Percentiles rank a stretch among this genome's conserved stretches.
Conservation (phyloP, 2,329 filamentous ascomycete species). For the Colletotrichum tropicicola region DNA sequence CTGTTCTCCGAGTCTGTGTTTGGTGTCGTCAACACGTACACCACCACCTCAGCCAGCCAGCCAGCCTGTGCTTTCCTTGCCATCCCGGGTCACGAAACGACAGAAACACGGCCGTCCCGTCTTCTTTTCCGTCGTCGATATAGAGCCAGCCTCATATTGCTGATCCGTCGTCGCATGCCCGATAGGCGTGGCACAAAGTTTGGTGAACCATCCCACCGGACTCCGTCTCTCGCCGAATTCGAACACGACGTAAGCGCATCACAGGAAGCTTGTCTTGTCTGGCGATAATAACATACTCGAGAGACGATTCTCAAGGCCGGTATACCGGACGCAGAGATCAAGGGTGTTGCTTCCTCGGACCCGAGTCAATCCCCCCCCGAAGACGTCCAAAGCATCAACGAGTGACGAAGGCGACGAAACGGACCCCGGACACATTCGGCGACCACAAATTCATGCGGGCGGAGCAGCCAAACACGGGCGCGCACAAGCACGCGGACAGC, state of each 20-base stretch:
- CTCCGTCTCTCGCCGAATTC: background rate
- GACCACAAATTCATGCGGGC: background rate
- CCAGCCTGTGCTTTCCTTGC: slow-evolving; percentile 10
- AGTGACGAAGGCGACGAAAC: slow-evolving; percentile 5
- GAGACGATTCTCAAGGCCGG: no score
- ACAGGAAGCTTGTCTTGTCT: no score
- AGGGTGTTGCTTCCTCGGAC: background rate
- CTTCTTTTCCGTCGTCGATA: background rate
- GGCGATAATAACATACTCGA: no score
- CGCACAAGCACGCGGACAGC: background rate
- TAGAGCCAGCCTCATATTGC: background rate
- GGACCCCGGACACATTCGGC: background rate
- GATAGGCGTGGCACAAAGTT: background rate
- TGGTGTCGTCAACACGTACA: background rate
- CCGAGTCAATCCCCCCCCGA: background rate
- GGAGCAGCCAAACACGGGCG: background rate
- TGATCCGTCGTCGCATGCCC: background rate
- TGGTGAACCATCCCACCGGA: background rate
- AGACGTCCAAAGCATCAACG: background rate
- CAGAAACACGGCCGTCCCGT: background rate
- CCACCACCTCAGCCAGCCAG: slow-evolving; percentile 2
- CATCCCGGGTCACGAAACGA: background rate
- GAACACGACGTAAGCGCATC: background rate
- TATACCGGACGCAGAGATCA: no score
- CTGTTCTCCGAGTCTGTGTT: background rate